Evolutionary conservation across 129 eudicot species (phyloP).

Genomic region (Lactuca sativa): DNA sequence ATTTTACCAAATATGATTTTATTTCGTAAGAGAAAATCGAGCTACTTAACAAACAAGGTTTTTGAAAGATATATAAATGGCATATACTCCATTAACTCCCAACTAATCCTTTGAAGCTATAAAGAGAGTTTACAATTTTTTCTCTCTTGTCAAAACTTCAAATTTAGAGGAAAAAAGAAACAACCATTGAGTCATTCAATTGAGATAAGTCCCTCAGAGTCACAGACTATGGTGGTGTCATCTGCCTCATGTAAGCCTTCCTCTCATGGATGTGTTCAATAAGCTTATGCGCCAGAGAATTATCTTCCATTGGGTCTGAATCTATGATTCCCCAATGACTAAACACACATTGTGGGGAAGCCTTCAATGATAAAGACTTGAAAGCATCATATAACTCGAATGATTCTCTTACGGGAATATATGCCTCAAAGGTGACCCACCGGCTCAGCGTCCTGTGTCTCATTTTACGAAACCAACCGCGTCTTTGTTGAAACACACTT

Average conservation of each 20-base stretch:
- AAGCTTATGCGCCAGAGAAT: slow-evolving; percentile 41
- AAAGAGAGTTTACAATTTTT: too few relatives aligned
- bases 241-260: slow-evolving; percentile 72
- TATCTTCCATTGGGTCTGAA: slow-evolving; percentile 64
- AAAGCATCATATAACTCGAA: slow-evolving; percentile 67
- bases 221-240: slow-evolving; percentile 64
- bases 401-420: slow-evolving; percentile 71
- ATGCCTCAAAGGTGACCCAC: slow-evolving; percentile 74
- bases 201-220: slow-evolving; percentile 40
- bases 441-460: slow-evolving; percentile 86
- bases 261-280: slow-evolving; percentile 60
- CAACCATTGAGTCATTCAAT: too few relatives aligned
- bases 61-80: too few relatives aligned
- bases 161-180: too few relatives aligned
- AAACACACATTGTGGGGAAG: slow-evolving; percentile 82
- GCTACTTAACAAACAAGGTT: too few relatives aligned
- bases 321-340: slow-evolving; percentile 85
- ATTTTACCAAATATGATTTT: too few relatives aligned
- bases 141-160: too few relatives aligned
- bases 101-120: too few relatives aligned
- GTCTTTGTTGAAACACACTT: slow-evolving; percentile 77
- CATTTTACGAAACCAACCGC: slow-evolving; percentile 74
- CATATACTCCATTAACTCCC: too few relatives aligned
- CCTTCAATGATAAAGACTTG: slow-evolving; percentile 78
- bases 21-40: too few relatives aligned